These are phyloP conservation scores for Botrytis deweyae DNA, from an alignment of 2,329 filamentous ascomycete genomes.

Conservation along the genomic window DNA sequence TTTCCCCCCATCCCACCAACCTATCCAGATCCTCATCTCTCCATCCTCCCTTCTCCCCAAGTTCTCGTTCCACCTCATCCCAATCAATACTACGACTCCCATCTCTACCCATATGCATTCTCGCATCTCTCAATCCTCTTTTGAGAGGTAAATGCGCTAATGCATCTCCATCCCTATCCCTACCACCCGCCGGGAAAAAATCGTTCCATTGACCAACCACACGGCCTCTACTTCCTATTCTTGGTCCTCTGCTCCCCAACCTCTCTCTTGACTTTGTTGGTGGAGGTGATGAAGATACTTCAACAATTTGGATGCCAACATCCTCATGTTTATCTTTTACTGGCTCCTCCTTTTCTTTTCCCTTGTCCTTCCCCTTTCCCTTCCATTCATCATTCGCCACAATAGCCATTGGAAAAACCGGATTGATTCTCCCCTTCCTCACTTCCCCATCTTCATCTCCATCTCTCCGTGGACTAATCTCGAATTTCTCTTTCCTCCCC, in stretches of 20 bases:
- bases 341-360: background rate
- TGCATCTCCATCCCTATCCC: background rate
- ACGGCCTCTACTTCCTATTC: background rate
- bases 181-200: background rate
- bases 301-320: background rate
- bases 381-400: background rate
- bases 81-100: conserved; percentile 1
- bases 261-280: background rate
- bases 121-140: background rate
- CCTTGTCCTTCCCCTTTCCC: background rate
- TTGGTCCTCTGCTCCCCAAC: background rate
- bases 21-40: background rate
- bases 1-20: background rate
- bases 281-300: background rate
- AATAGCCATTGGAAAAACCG: background rate
- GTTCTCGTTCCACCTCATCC: background rate
- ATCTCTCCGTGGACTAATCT: background rate
- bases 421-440: background rate
- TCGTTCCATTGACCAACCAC: conserved; percentile 8
- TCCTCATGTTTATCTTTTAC: background rate
- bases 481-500: conserved; percentile 7
- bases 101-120: conserved; percentile 1
- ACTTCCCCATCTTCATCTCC: background rate
- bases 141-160: background rate
- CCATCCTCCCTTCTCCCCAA: background rate